A percentile compares a stretch with the other conserved stretches of the same genome.
phyloP scores from a whole-genome alignment of 208 protist genomes.

The Trypanosoma melophagium region DNA sequence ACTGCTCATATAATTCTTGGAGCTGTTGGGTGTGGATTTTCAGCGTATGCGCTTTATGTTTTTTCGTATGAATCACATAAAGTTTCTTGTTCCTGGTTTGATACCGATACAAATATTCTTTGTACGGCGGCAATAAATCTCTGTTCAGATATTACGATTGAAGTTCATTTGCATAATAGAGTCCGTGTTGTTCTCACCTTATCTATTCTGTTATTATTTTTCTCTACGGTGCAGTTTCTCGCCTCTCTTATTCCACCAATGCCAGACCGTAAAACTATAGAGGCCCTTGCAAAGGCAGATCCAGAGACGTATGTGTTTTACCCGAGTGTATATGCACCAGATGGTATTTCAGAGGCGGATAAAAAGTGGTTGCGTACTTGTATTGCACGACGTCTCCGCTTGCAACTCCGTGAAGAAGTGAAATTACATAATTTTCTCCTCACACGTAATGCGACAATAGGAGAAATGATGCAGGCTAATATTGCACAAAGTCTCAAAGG shows the following conservation, averaged over 20 bases:
- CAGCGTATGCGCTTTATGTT: constrained; percentile 47
- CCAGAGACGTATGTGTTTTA: constrained; percentile 74
- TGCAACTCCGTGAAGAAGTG: constrained; percentile 41
- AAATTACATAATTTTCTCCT: constrained; percentile 40
- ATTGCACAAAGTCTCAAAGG: constrained; percentile 48
- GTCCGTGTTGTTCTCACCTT: constrained; percentile 28
- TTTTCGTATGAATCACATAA: constrained; percentile 22
- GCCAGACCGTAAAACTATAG: constrained; percentile 20
- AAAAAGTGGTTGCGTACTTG: constrained; percentile 27
- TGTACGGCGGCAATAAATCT: constrained; percentile 24
- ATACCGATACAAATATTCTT: constrained; percentile 1
- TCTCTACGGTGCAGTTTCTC: constrained; percentile 43
- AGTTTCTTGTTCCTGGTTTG: constrained; percentile 35
- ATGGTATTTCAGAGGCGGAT: constrained; percentile 47
- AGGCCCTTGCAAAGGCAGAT: constrained; percentile 34
- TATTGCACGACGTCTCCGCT: constrained; percentile 40
- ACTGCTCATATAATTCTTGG: constrained; percentile 40
- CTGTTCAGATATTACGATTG: constrained; percentile 25
- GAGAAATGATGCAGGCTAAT: constrained; percentile 76
- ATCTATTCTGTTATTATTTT: constrained; percentile 35
- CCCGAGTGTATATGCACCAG: constrained; percentile 67
- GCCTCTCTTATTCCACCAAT: constrained; percentile 40
- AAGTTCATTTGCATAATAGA: neutral
- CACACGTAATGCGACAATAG: constrained; percentile 58
- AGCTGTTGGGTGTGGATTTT: constrained; percentile 41